Base-by-base conservation (phyloP, 257 asterid species). In the Gynochthodes officinalis region DNA sequence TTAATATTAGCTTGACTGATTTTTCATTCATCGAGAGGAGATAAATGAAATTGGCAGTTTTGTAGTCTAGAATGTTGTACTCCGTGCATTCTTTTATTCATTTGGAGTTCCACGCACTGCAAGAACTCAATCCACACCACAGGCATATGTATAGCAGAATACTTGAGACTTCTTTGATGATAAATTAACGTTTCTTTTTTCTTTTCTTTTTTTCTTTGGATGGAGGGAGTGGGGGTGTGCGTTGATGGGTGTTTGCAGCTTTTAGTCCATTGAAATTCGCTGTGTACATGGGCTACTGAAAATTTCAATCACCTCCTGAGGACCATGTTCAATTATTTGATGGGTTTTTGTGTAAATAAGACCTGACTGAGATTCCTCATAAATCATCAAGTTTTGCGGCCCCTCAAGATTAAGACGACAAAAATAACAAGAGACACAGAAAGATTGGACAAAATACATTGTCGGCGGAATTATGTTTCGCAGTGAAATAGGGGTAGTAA, bases 11-110 rank as follows among this genome's bases (percentile, higher is more conserved):
- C 67, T 27, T 78, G 0, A 82, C 68, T 57, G 95, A 86, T 2
- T 89, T 91, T 69, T 82, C 94, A 0, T 91, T 91, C 61, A 87
- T 67, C 44, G 86, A 78, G 32, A 66, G 23, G 16, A 53, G 30
- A 8, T 70, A 23, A 23, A 70, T 37, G 14, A 23, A 43, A 15
- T 28, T 40, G 60, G 42, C n/a, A 59, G 1, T 30, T 32, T 32
- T 59, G n/a, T 28, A 2, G n/a, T n/a, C n/a, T n/a, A n/a, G n/a
- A n/a, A n/a, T 0, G 14, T 54, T 37, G 42, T 0, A 12, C 23
- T 9, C 60, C 9, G 25, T 52, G 5, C 58, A 52, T 52, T 19
- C 27, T 23, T 23, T 21, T 52, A 19, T 52, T 52, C 7, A 21
- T 54, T 54, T 54, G 61, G 61, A 2, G 23, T 54, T 54, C n/a